Evolutionary conservation across 2,329 filamentous ascomycete genomes (phyloP).

Genomic region (Penicillium frequentans): DNA sequence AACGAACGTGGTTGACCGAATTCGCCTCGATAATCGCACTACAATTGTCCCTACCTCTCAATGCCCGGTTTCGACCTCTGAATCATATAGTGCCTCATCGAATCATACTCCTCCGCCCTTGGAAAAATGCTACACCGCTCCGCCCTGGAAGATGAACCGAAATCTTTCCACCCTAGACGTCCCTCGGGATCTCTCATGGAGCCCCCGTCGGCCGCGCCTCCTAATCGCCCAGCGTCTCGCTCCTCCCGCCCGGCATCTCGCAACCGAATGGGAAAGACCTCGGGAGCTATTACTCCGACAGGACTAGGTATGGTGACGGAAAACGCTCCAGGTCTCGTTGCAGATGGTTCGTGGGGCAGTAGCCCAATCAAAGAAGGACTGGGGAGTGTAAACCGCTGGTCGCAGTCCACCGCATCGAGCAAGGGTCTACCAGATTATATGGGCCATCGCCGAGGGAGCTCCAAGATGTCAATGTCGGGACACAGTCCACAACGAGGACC

Average conservation of each 20-base stretch:
- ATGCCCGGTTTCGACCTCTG: background rate
- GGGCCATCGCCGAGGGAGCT: slow-evolving; percentile 24
- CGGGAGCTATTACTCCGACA: slow-evolving; percentile 15
- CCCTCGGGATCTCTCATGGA: slow-evolving; percentile 18
- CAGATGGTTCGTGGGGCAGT: slow-evolving; percentile 11
- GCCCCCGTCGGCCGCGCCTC: slow-evolving; percentile 8
- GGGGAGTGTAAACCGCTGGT: slow-evolving; percentile 58
- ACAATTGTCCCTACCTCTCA: background rate
- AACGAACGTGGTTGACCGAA: background rate
- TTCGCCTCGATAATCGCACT: background rate
- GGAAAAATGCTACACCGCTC: slow-evolving; percentile 25
- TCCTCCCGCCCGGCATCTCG: slow-evolving; percentile 21
- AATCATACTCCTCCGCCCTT: background rate
- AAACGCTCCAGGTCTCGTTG: slow-evolving; percentile 12
- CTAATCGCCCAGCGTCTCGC: slow-evolving; percentile 20
- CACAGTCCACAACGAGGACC: slow-evolving; percentile 17
- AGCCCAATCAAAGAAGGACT: slow-evolving; percentile 45
- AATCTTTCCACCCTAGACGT: slow-evolving; percentile 20
- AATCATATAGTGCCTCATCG: background rate
- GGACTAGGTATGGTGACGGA: slow-evolving; percentile 19
- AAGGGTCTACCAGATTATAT: slow-evolving; percentile 29
- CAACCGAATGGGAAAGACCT: slow-evolving; percentile 16
- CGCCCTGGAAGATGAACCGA: slow-evolving; percentile 22
- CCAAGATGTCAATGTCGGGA: slow-evolving; percentile 23
- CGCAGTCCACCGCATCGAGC: slow-evolving; percentile 57